These are phyloP conservation scores for Kwoniella sp. DNA, from an alignment of 768 basidiomycete species.

Conservation along the genomic window DNA sequence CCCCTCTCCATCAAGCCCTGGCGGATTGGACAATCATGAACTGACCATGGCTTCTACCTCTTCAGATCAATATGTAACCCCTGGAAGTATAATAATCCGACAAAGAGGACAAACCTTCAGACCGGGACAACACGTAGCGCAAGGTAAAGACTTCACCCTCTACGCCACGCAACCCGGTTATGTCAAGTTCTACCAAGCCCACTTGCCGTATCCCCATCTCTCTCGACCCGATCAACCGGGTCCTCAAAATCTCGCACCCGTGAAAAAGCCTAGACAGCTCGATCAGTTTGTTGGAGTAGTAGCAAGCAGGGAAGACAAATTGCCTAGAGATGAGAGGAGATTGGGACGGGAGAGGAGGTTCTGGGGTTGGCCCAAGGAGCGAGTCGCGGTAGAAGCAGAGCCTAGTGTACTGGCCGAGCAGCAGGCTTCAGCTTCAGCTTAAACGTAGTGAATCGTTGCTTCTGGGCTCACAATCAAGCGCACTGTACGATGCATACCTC, in stretches of 20 bases:
- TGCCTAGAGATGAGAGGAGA: slow-evolving; percentile 76
- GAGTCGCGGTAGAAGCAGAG: not conserved
- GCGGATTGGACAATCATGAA: too few species aligned
- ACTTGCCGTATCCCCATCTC: slow-evolving; percentile 38
- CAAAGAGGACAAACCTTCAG: slow-evolving; percentile 92
- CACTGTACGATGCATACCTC: too few species aligned
- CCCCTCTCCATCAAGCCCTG: too few species aligned
- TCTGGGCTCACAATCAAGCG: too few species aligned
- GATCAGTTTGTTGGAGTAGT: slow-evolving; percentile 70
- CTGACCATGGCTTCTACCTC: too few species aligned
- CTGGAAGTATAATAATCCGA: slow-evolving; percentile 93
- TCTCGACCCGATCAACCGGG: slow-evolving; percentile 23
- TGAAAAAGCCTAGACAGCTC: slow-evolving; percentile 49
- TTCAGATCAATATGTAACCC: slow-evolving; percentile 88
- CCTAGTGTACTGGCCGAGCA: not conserved
- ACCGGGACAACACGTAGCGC: slow-evolving; percentile 87
- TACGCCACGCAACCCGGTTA: slow-evolving; percentile 87
- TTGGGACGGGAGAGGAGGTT: slow-evolving; percentile 84
- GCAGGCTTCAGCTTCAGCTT: not conserved
- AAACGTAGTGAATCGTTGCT: not conserved
- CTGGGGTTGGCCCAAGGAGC: slow-evolving; percentile 46
- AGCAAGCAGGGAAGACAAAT: slow-evolving; percentile 73
- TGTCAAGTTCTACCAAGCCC: slow-evolving; percentile 78
- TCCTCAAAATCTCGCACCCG: slow-evolving; percentile 56
- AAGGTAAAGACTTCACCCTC: slow-evolving; percentile 92